Evolutionary conservation across 495 filamentous ascomycete species (phyloP).

Genomic region (Penicillium antarcticum): DNA sequence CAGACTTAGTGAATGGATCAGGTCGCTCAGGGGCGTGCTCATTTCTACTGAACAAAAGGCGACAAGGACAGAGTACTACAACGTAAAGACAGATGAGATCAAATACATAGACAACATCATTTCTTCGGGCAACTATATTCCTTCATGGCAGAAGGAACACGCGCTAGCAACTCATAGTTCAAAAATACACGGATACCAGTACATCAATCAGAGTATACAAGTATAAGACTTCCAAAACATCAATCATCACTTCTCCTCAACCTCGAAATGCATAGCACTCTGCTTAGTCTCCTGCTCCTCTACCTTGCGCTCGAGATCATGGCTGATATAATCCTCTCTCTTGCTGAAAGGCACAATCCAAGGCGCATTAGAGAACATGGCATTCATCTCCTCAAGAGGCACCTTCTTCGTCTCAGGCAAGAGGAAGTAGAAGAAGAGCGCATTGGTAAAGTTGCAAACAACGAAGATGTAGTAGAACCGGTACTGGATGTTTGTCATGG

Average conservation of each 20-base stretch:
- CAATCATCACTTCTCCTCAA: neutral
- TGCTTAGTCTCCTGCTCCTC: conserved; percentile 38
- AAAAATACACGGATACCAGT: too few species aligned
- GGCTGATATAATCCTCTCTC: conserved; percentile 33
- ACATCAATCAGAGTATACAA: too few species aligned
- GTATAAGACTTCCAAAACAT: too few species aligned
- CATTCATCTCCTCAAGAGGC: conserved; percentile 69
- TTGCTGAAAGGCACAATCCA: conserved; percentile 55
- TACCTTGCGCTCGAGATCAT: conserved; percentile 38
- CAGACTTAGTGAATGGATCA: too few species aligned
- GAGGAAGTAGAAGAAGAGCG: conserved; percentile 60
- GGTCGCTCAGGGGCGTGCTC: too few species aligned
- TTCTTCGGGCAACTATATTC: too few species aligned
- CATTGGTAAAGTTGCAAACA: conserved; percentile 53
- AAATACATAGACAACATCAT: too few species aligned
- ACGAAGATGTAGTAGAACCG: conserved; percentile 57
- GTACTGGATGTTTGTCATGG: conserved; percentile 50
- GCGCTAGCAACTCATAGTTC: too few species aligned
- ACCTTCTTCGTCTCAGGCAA: conserved; percentile 64
- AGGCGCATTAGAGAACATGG: conserved; percentile 65
- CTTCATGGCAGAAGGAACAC: too few species aligned
- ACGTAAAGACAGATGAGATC: too few species aligned
- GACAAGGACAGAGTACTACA: too few species aligned
- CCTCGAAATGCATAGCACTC: conserved; percentile 19
- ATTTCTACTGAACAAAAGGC: too few species aligned